Evolutionary conservation across 1,284 basidiomycete species (phyloP).

Genomic region (Coniophora puteana): DNA sequence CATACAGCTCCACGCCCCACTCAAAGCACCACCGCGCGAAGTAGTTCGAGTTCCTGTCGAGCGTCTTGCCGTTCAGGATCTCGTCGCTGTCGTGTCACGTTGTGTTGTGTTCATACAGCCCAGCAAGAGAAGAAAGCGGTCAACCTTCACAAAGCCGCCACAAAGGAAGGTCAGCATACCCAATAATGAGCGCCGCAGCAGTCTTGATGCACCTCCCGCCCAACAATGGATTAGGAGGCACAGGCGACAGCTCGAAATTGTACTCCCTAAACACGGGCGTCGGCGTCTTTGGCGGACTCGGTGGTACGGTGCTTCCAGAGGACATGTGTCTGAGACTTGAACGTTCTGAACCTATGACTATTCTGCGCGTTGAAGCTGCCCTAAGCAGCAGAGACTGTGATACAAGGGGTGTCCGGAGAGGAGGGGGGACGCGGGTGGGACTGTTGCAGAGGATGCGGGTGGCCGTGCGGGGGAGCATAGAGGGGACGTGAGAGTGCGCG

Average conservation of each 20-base stretch:
- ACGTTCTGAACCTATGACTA: too few relatives aligned
- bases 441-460: too few relatives aligned
- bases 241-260: constrained; percentile 50
- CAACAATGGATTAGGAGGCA: constrained; percentile 62
- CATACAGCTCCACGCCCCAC: constrained; percentile 81
- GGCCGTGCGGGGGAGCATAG: too few relatives aligned
- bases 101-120: rapidly evolving
- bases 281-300: background rate
- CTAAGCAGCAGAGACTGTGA: too few relatives aligned
- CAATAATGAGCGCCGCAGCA: constrained; percentile 73
- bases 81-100: constrained; percentile 56
- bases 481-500: too few relatives aligned
- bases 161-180: constrained; percentile 48
- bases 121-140: background rate
- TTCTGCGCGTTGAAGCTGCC: too few relatives aligned
- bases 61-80: constrained; percentile 83
- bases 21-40: constrained; percentile 88
- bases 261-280: constrained; percentile 13
- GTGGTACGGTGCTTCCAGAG: constrained; percentile 1
- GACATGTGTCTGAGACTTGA: constrained; percentile 10
- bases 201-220: constrained; percentile 67
- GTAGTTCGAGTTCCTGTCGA: constrained; percentile 83
- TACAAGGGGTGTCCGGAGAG: too few relatives aligned
- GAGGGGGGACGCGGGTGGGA: too few relatives aligned
- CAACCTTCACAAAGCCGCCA: background rate